Evolutionary conservation across 2,329 filamentous ascomycete genomes (phyloP).

Genomic region (Ceratocystiopsis brevicomis): DNA sequence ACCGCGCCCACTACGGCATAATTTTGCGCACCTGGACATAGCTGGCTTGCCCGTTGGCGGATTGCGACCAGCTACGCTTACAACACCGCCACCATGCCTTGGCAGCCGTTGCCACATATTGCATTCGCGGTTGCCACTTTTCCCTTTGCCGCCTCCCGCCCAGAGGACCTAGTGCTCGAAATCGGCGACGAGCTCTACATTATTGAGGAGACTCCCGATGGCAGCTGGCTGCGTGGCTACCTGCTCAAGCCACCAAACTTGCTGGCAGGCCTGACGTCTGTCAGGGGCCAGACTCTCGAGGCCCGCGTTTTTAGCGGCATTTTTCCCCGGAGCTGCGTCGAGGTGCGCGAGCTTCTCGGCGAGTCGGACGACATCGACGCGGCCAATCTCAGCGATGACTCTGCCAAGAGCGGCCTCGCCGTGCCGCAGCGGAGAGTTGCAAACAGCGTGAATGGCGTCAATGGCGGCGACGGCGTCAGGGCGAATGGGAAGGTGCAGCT

Average conservation of each 20-base stretch:
- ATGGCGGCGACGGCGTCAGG: slow-evolving; percentile 24
- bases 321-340: slow-evolving; percentile 85
- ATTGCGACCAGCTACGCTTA: no score
- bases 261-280: slow-evolving; percentile 74
- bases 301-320: slow-evolving; percentile 97
- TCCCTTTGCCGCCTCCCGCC: slow-evolving; percentile 71
- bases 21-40: no score
- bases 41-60: no score
- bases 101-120: slow-evolving; percentile 90
- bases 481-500: slow-evolving; percentile 14
- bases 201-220: slow-evolving; percentile 86
- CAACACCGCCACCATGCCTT: slow-evolving; percentile 50
- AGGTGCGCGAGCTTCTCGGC: slow-evolving; percentile 80
- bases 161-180: slow-evolving; percentile 86
- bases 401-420: not conserved
- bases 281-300: slow-evolving; percentile 83
- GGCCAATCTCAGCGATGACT: slow-evolving; percentile 14
- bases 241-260: slow-evolving; percentile 85
- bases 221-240: slow-evolving; percentile 88
- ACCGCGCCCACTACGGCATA: no score
- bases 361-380: slow-evolving; percentile 41
- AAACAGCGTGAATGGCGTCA: slow-evolving; percentile 14
- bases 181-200: slow-evolving; percentile 98
- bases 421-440: slow-evolving; percentile 3
- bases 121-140: slow-evolving; percentile 94